Base-by-base conservation (phyloP, 2,329 filamentous ascomycete species). In the Fusarium beomiforme region DNA sequence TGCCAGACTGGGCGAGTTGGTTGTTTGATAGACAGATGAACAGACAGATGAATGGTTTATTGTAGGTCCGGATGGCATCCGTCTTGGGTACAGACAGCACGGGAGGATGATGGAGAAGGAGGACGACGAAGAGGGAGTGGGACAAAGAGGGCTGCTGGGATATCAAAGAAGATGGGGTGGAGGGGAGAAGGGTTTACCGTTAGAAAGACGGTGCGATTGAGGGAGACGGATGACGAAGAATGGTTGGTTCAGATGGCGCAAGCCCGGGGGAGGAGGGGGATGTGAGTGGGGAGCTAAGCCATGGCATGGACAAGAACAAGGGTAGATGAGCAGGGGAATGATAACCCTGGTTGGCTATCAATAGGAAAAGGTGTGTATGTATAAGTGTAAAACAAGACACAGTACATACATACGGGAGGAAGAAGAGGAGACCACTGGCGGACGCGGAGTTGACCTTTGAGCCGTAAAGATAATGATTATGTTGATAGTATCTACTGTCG, bases 201-300 rank as follows among this genome's bases (percentile, higher is more conserved):
- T 76, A 72, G 62, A 69, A 71, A 72, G 73, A 69, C 72, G 70
- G 76, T 69, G 71, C 72, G 70, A 75, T 76, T 68, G 76, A 75
- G 71, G 75, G 71, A 75, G 71, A 67, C 74, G 72, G 77, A 79
- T 80, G 77, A 78, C 78, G 78, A 75, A 68, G 71, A 65, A 74
- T 78, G 78, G 78, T 79, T 79, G 78, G 78, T 71, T 74, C 71
- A 69, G 64, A 78, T 77, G 77, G 73, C 77, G 75, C 78, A 76
- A 71, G 65, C 67, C 66, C 31, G 66, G 64, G 64, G 72, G 55
- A 60, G 58, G 59, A 59, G 60, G 61, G 24, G 46, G 59, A 61
- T 56, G 61, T 59, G 56, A 58, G 69, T 67, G 71, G 69, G 42
- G 65, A 70, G 53, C 37, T 34, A 57, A 61, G 71, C 41, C 63